Conservation (phyloP, 2,329 filamentous ascomycete species). For the Coniochaeta sp. region DNA sequence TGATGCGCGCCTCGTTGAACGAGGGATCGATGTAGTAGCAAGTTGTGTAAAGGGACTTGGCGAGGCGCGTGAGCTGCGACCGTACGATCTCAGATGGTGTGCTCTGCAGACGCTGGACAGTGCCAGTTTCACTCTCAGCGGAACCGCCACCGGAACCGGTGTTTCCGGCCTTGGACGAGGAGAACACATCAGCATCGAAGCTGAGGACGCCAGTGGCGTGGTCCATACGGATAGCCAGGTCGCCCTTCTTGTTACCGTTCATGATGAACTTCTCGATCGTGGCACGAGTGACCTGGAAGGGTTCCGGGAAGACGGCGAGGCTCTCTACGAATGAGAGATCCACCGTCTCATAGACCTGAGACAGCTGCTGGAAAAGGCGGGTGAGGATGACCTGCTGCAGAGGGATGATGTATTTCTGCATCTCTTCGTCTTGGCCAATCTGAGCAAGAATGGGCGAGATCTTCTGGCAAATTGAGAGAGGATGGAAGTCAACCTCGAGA, state of each 20-base stretch:
- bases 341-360: constrained; percentile 97
- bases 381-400: constrained; percentile 98
- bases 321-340: constrained; percentile 89
- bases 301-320: constrained; percentile 91
- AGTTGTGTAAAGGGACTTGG: constrained; percentile 84
- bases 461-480: constrained; percentile 97
- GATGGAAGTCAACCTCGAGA: constrained; percentile 97
- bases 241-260: constrained; percentile 99
- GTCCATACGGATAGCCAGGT: constrained; percentile 91
- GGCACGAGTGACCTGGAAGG: constrained; percentile 82
- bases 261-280: constrained; percentile 99
- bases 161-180: constrained; percentile 87
- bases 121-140: constrained; percentile 74
- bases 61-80: constrained; percentile 84
- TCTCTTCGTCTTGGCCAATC: constrained; percentile 88
- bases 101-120: constrained; percentile 91
- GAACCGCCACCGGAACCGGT: constrained; percentile 78
- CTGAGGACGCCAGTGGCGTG: constrained; percentile 92
- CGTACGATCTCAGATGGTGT: constrained; percentile 97
- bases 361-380: constrained; percentile 96
- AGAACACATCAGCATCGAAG: constrained; percentile 98
- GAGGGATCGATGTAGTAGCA: constrained; percentile 92
- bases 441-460: constrained; percentile 92
- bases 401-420: constrained; percentile 93
- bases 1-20: constrained; percentile 74